Evolutionary conservation across 2,329 filamentous ascomycete genomes (phyloP), one percentile per base, ranked within the genome.

Genomic region (Fonsecaea monophora): DNA sequence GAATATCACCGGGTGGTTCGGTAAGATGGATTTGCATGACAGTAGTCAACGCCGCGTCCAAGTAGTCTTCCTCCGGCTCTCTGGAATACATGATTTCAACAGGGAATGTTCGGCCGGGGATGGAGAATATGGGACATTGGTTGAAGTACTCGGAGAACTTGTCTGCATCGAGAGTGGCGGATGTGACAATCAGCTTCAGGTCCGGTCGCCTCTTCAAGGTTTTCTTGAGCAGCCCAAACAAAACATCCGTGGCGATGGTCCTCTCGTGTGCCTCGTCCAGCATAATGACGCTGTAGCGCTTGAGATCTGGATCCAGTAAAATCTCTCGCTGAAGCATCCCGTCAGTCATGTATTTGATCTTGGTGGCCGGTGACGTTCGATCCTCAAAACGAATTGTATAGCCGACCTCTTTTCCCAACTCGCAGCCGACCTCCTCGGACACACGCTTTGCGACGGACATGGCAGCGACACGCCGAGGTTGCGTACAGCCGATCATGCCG

Each of bases 261-360:
- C 95, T 89, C 78, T 99, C 95, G 87, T 99, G 95, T 3, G 95
- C 95, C 77, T 99, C 95, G 77, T 99, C 95, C 73, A 99, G 85
- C 90, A 99, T 99, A 75, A 99, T 97, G 68, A 95, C 92, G 0
- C 93, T 96, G 76, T 99, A 99, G 71, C 91, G 88, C 75, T 86
- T 91, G 71, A 99, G 82, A 73, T 97, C 91, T 0, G 94, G 91
- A 77, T 99, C 95, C 72, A 97, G 86, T 60, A 99, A 85, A 76
- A 97, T 93, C 81, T 99, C 95, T 82, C 95, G 87, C 80, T 97
- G 89, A 77, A 99, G 86, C 92, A 98, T 98, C 79, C 95, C 95
- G 75, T 99, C 95, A 15, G 95, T 99, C 94, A 99, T 97, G 82
- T 99, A 99, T 82, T 99, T 99, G 82, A 99, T 97, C 75, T 90